phyloP scores from a whole-genome alignment of 164 flowering plant species.

The Nymphaea thermarum region DNA sequence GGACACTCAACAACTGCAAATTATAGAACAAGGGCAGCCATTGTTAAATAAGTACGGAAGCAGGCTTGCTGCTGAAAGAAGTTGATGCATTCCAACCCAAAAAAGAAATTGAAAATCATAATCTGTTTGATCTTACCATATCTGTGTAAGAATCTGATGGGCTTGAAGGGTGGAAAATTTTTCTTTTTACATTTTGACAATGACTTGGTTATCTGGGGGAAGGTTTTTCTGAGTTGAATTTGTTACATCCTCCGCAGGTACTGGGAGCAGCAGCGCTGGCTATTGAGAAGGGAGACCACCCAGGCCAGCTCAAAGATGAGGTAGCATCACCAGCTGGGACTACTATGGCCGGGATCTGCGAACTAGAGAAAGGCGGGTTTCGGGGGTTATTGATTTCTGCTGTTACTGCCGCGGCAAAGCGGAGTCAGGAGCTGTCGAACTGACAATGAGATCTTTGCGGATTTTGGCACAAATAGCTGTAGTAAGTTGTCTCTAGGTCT shows the following conservation, averaged over 20 bases:
- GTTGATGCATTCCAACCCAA: not conserved
- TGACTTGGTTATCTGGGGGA: not conserved
- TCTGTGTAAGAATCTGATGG: not conserved
- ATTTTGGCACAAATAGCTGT: too few relatives aligned
- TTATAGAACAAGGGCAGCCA: too few relatives aligned
- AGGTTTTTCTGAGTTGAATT: not conserved
- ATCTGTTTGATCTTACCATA: not conserved
- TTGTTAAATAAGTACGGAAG: too few relatives aligned
- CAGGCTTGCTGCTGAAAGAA: not conserved
- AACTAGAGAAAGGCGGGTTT: constrained; percentile 72
- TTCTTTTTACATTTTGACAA: too few relatives aligned
- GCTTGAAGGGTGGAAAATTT: not conserved
- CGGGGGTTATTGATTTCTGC: constrained; percentile 82
- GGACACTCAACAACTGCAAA: too few relatives aligned
- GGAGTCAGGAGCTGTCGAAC: constrained; percentile 59
- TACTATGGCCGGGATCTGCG: constrained; percentile 85
- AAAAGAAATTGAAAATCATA: not conserved
- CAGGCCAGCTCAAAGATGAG: constrained; percentile 88
- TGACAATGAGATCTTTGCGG: too few relatives aligned
- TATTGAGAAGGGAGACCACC: constrained; percentile 60
- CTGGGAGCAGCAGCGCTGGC: constrained; percentile 90
- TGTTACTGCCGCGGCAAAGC: constrained; percentile 70
- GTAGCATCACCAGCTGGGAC: constrained; percentile 96
- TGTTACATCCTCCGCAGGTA: too few relatives aligned
- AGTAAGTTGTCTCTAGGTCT: too few relatives aligned